Evolutionary conservation across 2,329 filamentous ascomycete species (phyloP).

Genomic region (Mariannaea sp.): DNA sequence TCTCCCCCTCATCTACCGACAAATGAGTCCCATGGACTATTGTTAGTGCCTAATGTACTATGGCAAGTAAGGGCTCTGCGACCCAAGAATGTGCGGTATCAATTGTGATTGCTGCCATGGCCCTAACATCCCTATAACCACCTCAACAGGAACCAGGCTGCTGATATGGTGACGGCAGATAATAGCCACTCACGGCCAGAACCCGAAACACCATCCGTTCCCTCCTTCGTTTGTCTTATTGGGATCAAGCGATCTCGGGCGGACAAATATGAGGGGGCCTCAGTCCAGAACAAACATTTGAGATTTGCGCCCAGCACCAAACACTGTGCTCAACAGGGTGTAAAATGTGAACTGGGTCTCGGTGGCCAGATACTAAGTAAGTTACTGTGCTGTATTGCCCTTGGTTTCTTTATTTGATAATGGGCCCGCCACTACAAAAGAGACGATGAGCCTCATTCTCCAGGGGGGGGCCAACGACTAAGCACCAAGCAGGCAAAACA

Average conservation of each 20-base stretch:
- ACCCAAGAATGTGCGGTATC: too few relatives aligned
- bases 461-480: background rate
- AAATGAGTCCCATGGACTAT: background rate
- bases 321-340: background rate
- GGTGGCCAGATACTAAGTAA: too few relatives aligned
- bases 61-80: too few relatives aligned
- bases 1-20: background rate
- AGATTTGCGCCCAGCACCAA: slow-evolving; percentile 6
- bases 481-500: background rate
- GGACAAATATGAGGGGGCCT: slow-evolving; percentile 4
- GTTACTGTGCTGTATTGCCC: background rate
- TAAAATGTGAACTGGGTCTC: too few relatives aligned
- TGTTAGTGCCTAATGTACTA: too few relatives aligned
- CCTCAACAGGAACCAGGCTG: background rate
- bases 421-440: background rate
- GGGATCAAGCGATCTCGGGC: slow-evolving; percentile 1
- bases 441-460: slow-evolving; percentile 5
- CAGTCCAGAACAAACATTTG: background rate
- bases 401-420: background rate
- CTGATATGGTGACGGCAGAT: background rate
- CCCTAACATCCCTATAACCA: background rate
- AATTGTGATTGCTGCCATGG: background rate
- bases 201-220: too few relatives aligned
- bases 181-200: background rate
- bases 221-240: slow-evolving; percentile 3